Evolutionary conservation across 306 rosid species (phyloP).

Genomic region (Carpinus fangiana): DNA sequence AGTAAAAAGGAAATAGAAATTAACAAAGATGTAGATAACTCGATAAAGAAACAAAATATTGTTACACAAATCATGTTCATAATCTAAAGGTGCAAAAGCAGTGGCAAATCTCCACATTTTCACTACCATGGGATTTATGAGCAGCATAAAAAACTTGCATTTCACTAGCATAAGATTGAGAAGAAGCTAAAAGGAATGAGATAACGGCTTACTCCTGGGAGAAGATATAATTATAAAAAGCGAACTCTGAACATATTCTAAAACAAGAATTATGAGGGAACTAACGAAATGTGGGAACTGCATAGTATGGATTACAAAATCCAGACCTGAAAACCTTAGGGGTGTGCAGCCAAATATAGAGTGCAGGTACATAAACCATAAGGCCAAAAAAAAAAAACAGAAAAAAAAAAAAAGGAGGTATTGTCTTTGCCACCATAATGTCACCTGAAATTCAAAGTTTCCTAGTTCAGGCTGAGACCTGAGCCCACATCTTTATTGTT

Average conservation of each 20-base stretch:
- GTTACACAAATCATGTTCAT: not conserved
- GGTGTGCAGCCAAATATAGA: too few species aligned
- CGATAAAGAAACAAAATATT: not conserved
- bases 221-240: not conserved
- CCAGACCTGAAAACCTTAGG: too few species aligned
- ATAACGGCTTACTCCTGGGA: not conserved
- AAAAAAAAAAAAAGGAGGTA: too few species aligned
- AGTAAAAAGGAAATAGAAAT: not conserved
- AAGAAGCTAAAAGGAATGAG: not conserved
- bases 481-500: too few species aligned
- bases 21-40: not conserved
- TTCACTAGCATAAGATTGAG: not conserved
- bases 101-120: not conserved
- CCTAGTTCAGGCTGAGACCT: too few species aligned
- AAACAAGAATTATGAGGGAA: not conserved
- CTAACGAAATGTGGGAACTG: not conserved
- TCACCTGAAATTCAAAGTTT: too few species aligned
- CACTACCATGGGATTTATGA: not conserved
- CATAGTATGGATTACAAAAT: not conserved
- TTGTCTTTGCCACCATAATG: too few species aligned
- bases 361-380: too few species aligned
- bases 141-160: not conserved
- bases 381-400: too few species aligned
- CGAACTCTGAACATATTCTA: not conserved
- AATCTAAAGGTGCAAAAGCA: not conserved